Conservation (phyloP, 176 grass and related monocot species). For the Ampelocalamus luodianensis region DNA sequence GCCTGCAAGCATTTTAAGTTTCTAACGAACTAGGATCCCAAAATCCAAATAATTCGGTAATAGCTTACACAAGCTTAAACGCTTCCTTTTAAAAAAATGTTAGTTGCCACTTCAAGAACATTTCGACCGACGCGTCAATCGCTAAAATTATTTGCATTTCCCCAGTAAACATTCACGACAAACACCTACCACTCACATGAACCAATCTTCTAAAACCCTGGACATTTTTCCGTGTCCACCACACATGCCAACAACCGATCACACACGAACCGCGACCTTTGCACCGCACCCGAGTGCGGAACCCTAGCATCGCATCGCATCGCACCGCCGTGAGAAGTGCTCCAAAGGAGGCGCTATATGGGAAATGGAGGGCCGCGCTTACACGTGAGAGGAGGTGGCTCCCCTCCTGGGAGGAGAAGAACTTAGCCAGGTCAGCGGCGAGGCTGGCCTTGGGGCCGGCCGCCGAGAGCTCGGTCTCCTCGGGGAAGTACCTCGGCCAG, state of each 20-base stretch:
- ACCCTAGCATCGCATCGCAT: slow-evolving; percentile 22
- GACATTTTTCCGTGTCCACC: neutral
- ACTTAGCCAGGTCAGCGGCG: slow-evolving; percentile 32
- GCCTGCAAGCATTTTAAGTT: neutral
- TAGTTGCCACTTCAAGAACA: neutral
- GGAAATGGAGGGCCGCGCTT: neutral
- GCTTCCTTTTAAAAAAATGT: neutral
- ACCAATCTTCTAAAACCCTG: neutral
- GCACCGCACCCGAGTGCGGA: neutral
- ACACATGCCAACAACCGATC: neutral
- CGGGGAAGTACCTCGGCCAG: slow-evolving; percentile 78
- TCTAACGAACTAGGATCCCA: neutral
- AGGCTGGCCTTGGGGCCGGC: slow-evolving; percentile 48
- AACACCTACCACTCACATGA: neutral
- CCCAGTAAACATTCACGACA: neutral
- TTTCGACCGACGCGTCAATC: neutral
- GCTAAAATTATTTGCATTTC: neutral
- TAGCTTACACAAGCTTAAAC: neutral
- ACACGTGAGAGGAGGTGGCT: slow-evolving; percentile 46
- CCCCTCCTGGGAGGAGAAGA: slow-evolving; percentile 44
- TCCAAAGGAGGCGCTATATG: neutral
- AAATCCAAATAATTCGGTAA: neutral
- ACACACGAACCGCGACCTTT: neutral
- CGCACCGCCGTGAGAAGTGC: neutral
- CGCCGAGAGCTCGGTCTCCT: slow-evolving; percentile 27